phyloP scores from a whole-genome alignment of 257 asterid species.

The Jaltomata sinuosa region DNA sequence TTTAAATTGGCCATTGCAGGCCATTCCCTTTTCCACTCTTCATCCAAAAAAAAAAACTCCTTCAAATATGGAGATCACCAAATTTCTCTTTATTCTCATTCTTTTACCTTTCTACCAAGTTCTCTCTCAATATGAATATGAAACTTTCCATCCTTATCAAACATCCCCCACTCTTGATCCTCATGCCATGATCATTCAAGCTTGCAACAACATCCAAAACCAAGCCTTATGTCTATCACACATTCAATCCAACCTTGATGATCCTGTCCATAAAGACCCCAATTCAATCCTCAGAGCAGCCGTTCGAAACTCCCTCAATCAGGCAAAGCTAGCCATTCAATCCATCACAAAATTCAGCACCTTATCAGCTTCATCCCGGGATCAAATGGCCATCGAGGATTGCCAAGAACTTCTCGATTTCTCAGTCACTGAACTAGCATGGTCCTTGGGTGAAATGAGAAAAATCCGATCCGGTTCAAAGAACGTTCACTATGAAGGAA shows the following conservation, averaged over 20 bases:
- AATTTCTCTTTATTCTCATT: slow-evolving; percentile 9
- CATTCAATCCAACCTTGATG: slow-evolving; percentile 31
- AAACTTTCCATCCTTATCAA: slow-evolving; percentile 6
- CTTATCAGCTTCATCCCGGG: slow-evolving; percentile 54
- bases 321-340: slow-evolving; percentile 48
- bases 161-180: slow-evolving; percentile 17
- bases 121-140: slow-evolving; percentile 24
- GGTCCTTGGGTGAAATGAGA: slow-evolving; percentile 78
- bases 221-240: slow-evolving; percentile 44
- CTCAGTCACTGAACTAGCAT: slow-evolving; percentile 74
- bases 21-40: background rate
- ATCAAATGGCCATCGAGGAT: slow-evolving; percentile 75
- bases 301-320: slow-evolving; percentile 46
- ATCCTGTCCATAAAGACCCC: slow-evolving; percentile 7
- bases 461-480: slow-evolving; percentile 38
- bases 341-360: slow-evolving; percentile 51
- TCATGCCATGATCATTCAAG: slow-evolving; percentile 44
- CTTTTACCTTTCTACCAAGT: slow-evolving; percentile 22
- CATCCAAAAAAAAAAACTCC: background rate
- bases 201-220: slow-evolving; percentile 41
- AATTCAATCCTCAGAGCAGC: slow-evolving; percentile 52
- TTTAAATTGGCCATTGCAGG: background rate
- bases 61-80: slow-evolving; percentile 23
- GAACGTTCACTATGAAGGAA: slow-evolving; percentile 40
- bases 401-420: slow-evolving; percentile 91